Evolutionary conservation across 2,329 filamentous ascomycete genomes (phyloP), one percentile per base, ranked within the genome.

Genomic region (Aureobasidium musti): DNA sequence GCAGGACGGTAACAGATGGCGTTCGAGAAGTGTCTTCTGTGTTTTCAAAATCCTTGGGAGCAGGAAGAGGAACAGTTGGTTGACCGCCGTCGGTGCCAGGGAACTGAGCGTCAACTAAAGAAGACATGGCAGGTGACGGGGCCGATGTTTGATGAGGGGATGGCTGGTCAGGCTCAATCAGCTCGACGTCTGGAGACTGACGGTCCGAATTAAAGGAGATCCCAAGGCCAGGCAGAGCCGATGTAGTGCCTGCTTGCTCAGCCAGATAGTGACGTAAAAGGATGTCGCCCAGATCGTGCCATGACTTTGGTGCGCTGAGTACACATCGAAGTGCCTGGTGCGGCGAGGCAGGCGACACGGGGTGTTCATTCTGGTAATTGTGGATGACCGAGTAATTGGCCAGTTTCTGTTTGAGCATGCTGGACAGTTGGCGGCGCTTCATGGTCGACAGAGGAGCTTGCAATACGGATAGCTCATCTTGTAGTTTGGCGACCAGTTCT

Each of bases 391-490:
- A 78, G 77, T 84, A 87, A 1, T 83, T 81, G 72, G 86, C 84
- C 45, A 85, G 77, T 49, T 82, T 82, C 54, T 79, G 80, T 71
- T 81, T 83, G n/a, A 88, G 74, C 33, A 81, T 78, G 52, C 78
- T 79, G 14, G 83, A 80, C 14, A 87, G 76, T 54, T 81, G 79
- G 69, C 82, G 83, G 17, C 76, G 76, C 68, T 82, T 83, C 68
- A 82, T 79, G 30, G 78, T 78, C 47, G 81, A 81, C 3, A 82
- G 72, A 3, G 84, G 83, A 5, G 81, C 74, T 70, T 85, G 83
- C 47, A 81, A 75, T 28, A 83, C 73, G 11, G 86, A 86, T 17
- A 88, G 74, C 49, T 79, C 80, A 73, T 89, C 87, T 65, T 84
- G 77, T 3, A 89, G 73, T 30, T 80, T 77, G 26, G 74, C 72